These are phyloP conservation scores for Peronospora belbahrii DNA, from an alignment of 352 stramenopile species.

Conservation along the genomic window DNA sequence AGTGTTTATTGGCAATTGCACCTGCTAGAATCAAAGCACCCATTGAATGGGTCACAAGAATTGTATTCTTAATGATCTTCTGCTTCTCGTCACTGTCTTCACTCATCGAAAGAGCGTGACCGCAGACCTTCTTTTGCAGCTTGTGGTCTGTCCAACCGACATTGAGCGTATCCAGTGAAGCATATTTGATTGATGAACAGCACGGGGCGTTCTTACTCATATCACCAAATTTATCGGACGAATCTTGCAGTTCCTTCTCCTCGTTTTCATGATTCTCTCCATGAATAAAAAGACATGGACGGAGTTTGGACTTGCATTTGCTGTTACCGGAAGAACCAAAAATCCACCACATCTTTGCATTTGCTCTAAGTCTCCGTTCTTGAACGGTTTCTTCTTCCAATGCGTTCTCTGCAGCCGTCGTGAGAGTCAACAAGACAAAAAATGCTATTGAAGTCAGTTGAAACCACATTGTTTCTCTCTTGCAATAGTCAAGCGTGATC, in stretches of 20 bases:
- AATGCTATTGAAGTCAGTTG: conserved; percentile 3
- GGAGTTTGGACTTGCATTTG: conserved; percentile 24
- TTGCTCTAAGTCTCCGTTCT: conserved; percentile 6
- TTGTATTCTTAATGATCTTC: conserved; percentile 29
- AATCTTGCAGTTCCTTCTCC: conserved; percentile 16
- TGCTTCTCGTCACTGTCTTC: conserved; percentile 7
- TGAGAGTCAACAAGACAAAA: conserved; percentile 5
- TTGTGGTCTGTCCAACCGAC: conserved; percentile 26
- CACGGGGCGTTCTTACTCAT: conserved; percentile 32
- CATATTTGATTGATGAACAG: conserved; percentile 34
- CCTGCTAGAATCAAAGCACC: conserved; percentile 32
- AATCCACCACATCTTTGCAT: not conserved
- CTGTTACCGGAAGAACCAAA: conserved; percentile 15
- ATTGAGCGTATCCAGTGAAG: conserved; percentile 25
- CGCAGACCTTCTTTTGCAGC: conserved; percentile 31
- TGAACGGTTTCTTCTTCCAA: not conserved
- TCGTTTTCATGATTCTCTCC: conserved; percentile 18
- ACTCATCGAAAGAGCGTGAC: conserved; percentile 27
- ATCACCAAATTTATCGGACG: conserved; percentile 25
- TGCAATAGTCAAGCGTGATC: too few species aligned
- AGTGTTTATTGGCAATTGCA: conserved; percentile 39
- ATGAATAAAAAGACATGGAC: conserved; percentile 42
- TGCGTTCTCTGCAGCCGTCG: conserved; percentile 1
- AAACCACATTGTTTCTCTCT: conserved; percentile 14
- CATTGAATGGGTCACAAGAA: conserved; percentile 45